Evolutionary conservation across 331 rosid species (phyloP).

Genomic region (Dryas integrifolia): DNA sequence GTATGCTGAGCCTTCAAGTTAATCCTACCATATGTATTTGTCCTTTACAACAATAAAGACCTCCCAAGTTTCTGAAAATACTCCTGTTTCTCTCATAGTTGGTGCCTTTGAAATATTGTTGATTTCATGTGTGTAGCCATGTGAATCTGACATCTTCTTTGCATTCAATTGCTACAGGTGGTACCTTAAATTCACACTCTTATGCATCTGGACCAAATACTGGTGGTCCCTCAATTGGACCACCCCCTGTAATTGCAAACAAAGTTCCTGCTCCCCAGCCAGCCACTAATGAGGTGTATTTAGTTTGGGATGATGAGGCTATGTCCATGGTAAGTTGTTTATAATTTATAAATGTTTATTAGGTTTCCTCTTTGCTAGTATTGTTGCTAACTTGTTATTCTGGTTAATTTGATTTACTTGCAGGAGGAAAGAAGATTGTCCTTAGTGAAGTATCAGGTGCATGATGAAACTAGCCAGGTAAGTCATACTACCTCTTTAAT

Average conservation of each 20-base stretch:
- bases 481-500: constrained; percentile 80
- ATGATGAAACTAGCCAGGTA: constrained; percentile 99
- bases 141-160: constrained; percentile 1
- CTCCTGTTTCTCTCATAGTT: constrained; percentile 4
- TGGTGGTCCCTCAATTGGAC: constrained; percentile 97
- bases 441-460: constrained; percentile 91
- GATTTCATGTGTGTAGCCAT: neutral
- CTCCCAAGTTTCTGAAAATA: neutral
- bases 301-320: constrained; percentile 99
- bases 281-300: constrained; percentile 84
- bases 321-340: constrained; percentile 89
- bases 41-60: neutral
- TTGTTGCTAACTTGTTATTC: constrained; percentile 17
- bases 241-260: constrained; percentile 95
- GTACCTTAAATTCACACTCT: constrained; percentile 63
- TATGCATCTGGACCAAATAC: constrained; percentile 99
- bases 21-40: neutral
- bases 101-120: neutral
- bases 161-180: constrained; percentile 46
- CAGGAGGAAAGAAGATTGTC: constrained; percentile 99
- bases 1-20: neutral
- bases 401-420: constrained; percentile 30
- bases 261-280: constrained; percentile 80
- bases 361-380: constrained; percentile 11
- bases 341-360: neutral